Evolutionary conservation across 2,329 filamentous ascomycete species (phyloP), one percentile per base, ranked within the genome.

Genomic region (Xylaria sp.): DNA sequence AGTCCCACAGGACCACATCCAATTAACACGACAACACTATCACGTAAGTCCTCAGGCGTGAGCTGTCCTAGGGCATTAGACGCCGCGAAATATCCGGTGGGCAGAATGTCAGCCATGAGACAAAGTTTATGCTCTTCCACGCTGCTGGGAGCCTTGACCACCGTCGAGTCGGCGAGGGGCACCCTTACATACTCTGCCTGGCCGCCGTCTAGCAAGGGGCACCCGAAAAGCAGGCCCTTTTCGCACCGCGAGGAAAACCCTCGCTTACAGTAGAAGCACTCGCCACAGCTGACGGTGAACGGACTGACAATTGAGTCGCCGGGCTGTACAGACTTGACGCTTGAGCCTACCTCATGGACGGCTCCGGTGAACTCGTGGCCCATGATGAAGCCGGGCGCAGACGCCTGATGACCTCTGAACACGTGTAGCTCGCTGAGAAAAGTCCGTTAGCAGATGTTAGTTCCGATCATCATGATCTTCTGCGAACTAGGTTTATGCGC

Each of bases 31-130:
- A 71, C 69, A 1, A 66, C 63, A 37, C 58, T 65, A 4, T 69
- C 69, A 10, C 40, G 60, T 1, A 65, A 27, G 0, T 65, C 68
- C 21, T 70, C 58, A 3, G 60, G 9, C 5, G 18, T 8, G 23
- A 70, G 58, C 37, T 42, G 35, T 4, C 40, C 44, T 13, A 71
- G 44, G 8, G 63, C 68, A 35, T 71, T 71, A 1, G 53, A 53
- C 4, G 69, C 68, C n/a, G 67, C 69, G 54, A 71, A 71, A 27
- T 55, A 71, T 13, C 69, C 69, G 12, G 69, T 71, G 35, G 69
- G 69, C n/a, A 71, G 61, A 18, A 71, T 70, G 13, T 71, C 69
- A 3, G 67, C 69, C 69, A 71, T 71, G 23, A 71, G 68, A 32
- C 63, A 67, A 2, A 71, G 65, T 48, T 67, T 68, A 27, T 37